Percentiles rank a stretch among this genome's conserved stretches.
Conservation (phyloP, 805 yeast species). For the Suhomyces canberraensis region DNA sequence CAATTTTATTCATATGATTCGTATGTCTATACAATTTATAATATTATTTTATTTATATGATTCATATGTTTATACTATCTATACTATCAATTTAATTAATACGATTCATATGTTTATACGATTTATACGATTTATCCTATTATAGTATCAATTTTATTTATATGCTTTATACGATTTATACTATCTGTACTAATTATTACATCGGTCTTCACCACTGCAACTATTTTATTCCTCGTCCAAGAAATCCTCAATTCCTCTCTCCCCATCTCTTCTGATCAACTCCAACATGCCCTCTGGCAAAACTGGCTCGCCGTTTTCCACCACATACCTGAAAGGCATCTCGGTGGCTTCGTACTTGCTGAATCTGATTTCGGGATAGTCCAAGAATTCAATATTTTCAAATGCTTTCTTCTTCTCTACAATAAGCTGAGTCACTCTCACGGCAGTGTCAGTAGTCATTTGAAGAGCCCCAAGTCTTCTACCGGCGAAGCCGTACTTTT, state of each 20-base stretch:
- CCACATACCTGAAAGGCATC: slow-evolving; percentile 93
- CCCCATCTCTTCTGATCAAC: slow-evolving; percentile 80
- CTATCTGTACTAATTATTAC: no score
- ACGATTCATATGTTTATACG: no score
- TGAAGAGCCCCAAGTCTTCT: slow-evolving; percentile 84
- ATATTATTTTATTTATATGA: no score
- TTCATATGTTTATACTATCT: no score
- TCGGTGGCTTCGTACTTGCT: slow-evolving; percentile 88
- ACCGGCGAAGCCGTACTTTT: slow-evolving; percentile 79
- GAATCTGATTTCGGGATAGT: slow-evolving; percentile 91
- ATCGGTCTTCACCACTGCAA: no score
- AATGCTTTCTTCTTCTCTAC: slow-evolving; percentile 56
- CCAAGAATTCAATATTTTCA: slow-evolving; percentile 78
- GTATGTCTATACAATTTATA: no score
- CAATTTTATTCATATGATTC: no score
- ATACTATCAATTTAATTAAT: no score
- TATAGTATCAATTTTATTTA: no score
- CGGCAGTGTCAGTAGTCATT: slow-evolving; percentile 98
- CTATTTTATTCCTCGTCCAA: no score
- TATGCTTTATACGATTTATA: no score
- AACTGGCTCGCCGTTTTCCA: slow-evolving; percentile 64
- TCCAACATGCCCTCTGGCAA: slow-evolving; percentile 90
- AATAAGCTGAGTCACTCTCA: slow-evolving; percentile 83
- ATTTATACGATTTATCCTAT: no score
- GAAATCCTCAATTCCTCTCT: slow-evolving; percentile 75